These are phyloP conservation scores for Colletotrichum tamarilloi DNA, from an alignment of 2,329 filamentous ascomycete species.

Conservation along the genomic window DNA sequence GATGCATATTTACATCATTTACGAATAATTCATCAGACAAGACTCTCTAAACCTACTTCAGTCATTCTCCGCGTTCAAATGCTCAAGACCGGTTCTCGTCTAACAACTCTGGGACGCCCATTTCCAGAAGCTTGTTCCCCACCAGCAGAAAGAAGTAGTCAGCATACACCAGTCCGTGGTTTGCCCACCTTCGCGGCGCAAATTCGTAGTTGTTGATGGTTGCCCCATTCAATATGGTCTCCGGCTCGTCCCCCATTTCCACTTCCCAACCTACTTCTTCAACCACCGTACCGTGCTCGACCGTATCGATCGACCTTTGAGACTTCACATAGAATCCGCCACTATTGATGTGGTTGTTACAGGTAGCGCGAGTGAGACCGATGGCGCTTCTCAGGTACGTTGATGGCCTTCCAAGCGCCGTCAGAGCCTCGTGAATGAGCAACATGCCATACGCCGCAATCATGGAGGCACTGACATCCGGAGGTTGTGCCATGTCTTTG, in stretches of 20 bases:
- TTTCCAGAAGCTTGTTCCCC: conserved; percentile 55
- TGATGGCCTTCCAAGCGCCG: conserved; percentile 34
- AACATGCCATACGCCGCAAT: conserved; percentile 51
- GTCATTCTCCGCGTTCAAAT: not conserved
- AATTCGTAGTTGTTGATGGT: conserved; percentile 60
- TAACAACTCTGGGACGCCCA: conserved; percentile 36
- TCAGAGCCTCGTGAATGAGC: conserved; percentile 45
- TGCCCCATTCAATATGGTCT: conserved; percentile 57
- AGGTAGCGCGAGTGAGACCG: conserved; percentile 41
- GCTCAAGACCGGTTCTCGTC: not conserved
- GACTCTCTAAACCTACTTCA: not conserved
- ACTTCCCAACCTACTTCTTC: conserved; percentile 36
- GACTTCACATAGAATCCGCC: conserved; percentile 35
- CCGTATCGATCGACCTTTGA: conserved; percentile 36
- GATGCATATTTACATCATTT: not conserved
- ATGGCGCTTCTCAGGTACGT: conserved; percentile 43
- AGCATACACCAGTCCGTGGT: conserved; percentile 61
- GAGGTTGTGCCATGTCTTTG: conserved; percentile 41
- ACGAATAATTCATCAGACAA: not conserved
- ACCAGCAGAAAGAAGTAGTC: conserved; percentile 60
- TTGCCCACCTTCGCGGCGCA: conserved; percentile 54
- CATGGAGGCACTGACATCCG: conserved; percentile 51
- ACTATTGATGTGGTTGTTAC: conserved; percentile 39
- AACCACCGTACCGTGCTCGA: conserved; percentile 38
- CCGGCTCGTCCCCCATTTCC: conserved; percentile 43